Evolutionary conservation across 495 filamentous ascomycete species (phyloP).

Genomic region (Talaromyces liani): DNA sequence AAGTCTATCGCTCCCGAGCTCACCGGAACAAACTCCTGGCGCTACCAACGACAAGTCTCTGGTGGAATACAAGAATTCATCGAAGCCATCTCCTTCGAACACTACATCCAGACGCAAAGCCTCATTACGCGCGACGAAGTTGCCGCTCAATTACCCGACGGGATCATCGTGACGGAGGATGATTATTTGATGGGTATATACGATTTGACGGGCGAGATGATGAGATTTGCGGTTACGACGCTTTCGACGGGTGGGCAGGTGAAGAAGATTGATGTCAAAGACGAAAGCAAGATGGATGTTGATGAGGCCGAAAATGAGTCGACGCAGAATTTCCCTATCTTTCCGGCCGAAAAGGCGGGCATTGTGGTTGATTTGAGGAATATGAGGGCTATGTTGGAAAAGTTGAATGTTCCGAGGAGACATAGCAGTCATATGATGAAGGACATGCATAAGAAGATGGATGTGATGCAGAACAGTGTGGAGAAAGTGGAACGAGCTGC

Average conservation of each 20-base stretch:
- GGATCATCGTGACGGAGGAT: slow-evolving; percentile 60
- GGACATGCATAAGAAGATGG: slow-evolving; percentile 71
- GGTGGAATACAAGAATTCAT: slow-evolving; percentile 84
- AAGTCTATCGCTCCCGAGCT: slow-evolving; percentile 61
- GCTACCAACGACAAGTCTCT: slow-evolving; percentile 72
- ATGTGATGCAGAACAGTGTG: slow-evolving; percentile 80
- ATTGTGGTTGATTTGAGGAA: slow-evolving; percentile 70
- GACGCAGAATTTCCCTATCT: slow-evolving; percentile 1
- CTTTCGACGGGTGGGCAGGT: slow-evolving; percentile 24
- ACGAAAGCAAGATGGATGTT: slow-evolving; percentile 3
- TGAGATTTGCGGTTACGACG: slow-evolving; percentile 85
- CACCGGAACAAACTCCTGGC: slow-evolving; percentile 68
- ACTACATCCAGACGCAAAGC: slow-evolving; percentile 73
- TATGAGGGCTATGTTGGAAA: slow-evolving; percentile 66
- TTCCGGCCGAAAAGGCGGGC: slow-evolving; percentile 22
- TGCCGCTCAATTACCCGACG: slow-evolving; percentile 36
- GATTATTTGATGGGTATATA: slow-evolving; percentile 92
- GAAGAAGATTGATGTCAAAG: slow-evolving; percentile 7
- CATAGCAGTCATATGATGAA: slow-evolving; percentile 36
- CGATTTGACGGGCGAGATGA: slow-evolving; percentile 88
- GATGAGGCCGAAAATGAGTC: not conserved
- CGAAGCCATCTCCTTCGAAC: slow-evolving; percentile 76
- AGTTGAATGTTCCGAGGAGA: slow-evolving; percentile 44
- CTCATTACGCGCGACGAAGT: slow-evolving; percentile 62
- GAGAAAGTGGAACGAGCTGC: slow-evolving; percentile 88